Evolutionary conservation across 2,329 filamentous ascomycete genomes (phyloP), one percentile per base, ranked within the genome.

Genomic region (Lachnellula hyalina): DNA sequence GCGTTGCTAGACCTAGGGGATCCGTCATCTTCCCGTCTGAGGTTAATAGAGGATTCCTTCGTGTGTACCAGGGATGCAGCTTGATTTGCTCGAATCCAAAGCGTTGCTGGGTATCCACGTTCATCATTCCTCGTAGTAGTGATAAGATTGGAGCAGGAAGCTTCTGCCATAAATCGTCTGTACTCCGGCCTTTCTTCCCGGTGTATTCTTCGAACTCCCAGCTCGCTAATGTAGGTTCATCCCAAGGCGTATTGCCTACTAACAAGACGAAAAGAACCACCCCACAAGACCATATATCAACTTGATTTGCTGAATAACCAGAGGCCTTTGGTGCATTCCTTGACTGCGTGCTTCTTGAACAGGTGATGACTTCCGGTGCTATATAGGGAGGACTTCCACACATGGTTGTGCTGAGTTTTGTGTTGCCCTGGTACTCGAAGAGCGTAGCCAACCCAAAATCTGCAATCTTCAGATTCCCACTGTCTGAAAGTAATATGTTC

Each of bases 301-400:
- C 89, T 42, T 90, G 73, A 58, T 96, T 90, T 7, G 92, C 85
- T 32, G 81, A 79, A 67, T 93, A 93, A 25, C 79, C 87, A 84
- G 47, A 69, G 65, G 49, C 77, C 75, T 50, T 79, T 73, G 38
- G 78, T 64, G 41, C 78, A 69, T 47, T 70, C 74, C 67, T 76
- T 78, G 56, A 78, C 74, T 44, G 66, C 63, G 56, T 74, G 69
- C 28, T 76, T 73, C 56, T 67, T 4, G 64, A 64, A 64, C 77
- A 87, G 56, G 73, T 75, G 25, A 87, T 75, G 28, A 99, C 94
- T 72, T 99, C 94, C 0, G 95, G 94, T 0, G 94, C 94, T 67
- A 99, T 96, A 67, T 99, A 99, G 0, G 94, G 94, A 19, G 94
- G 94, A 65, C 91, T 96, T 6, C 94, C 94, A 68, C 94, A 99